Percentiles rank a stretch among this genome's conserved stretches.
These are phyloP conservation scores for Ophiostoma himal-ulmi DNA, from an alignment of 2,329 filamentous ascomycete species.

Conservation along the genomic window DNA sequence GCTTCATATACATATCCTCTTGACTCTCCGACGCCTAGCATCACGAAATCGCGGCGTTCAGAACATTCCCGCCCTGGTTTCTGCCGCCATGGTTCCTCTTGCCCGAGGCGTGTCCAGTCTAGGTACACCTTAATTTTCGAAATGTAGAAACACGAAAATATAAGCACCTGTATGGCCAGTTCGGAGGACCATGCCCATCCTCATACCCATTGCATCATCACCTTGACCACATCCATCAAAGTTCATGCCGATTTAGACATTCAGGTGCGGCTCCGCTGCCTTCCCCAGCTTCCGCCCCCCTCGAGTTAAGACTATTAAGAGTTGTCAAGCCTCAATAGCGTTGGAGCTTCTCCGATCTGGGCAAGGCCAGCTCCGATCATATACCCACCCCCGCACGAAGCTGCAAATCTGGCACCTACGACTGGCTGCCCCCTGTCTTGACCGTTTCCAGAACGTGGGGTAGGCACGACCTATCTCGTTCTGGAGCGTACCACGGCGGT, in stretches of 20 bases:
- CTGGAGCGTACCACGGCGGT: slow-evolving; percentile 7
- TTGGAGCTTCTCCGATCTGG: not conserved
- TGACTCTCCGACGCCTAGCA: no score
- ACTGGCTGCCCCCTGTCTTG: not conserved
- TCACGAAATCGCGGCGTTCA: not conserved
- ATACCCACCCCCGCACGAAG: not conserved
- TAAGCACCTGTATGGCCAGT: not conserved
- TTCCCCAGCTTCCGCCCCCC: slow-evolving; percentile 2
- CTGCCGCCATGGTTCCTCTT: not conserved
- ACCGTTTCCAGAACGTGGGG: slow-evolving; percentile 1
- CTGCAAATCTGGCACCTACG: not conserved
- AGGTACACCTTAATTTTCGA: not conserved
- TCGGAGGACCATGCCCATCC: not conserved
- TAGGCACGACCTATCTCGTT: not conserved
- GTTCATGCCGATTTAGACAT: not conserved
- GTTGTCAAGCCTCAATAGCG: not conserved
- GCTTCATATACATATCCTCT: not conserved
- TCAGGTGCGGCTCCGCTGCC: not conserved
- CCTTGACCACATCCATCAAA: not conserved
- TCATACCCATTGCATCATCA: not conserved
- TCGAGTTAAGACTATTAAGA: not conserved
- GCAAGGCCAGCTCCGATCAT: not conserved
- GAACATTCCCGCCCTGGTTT: not conserved
- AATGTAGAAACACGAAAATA: not conserved
- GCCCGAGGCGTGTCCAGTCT: not conserved